Base-by-base conservation (phyloP, 1,284 basidiomycete species). In the Marasmius tenuissimus region DNA sequence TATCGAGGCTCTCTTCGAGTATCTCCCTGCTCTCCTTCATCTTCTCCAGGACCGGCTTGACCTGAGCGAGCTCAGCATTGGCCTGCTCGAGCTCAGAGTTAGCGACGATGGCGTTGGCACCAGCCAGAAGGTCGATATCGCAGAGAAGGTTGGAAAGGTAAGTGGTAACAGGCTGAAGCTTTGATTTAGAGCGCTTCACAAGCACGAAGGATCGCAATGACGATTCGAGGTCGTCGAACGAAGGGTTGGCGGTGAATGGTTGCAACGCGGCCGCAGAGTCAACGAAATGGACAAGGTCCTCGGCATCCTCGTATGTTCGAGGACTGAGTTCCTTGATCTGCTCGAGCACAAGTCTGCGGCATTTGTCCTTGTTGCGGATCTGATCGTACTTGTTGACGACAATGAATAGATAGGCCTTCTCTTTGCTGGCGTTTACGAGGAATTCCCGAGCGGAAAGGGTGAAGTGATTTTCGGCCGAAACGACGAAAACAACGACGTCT, bases 311-410 rank as follows among this genome's bases (percentile, higher is more conserved):
- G 74, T 91, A 96, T 0, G 97, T 99, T 61, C 88, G 81, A 10
- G 97, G 97, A 70, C 92, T 95, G 68, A 99, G 86, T 70, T 93
- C 85, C 71, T 89, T 92, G 81, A 99, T 95, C 78, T 99, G 97
- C 64, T 99, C 96, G 53, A 98, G 85, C 52, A 99, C 93, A 22
- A 91, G 78, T 54, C 92, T 85, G 70, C 88, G 87, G 77, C 97
- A 99, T 76, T 95, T 93, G 56, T 92, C 92, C 81, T 98, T 98
- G 84, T 98, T 93, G 71, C 88, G 86, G 77, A 99, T 98, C 72
- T 94, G 91, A 71, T 96, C 96, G 73, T 91, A 99, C 76, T 98
- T 96, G 85, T 99, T 99, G 72, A 99, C 97, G 54, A 99, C 97
- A 70, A 99, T 93, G 80, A 99, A 99, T 42, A 99, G 82, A 74